These are phyloP conservation scores for Mycena rebaudengoi DNA, from an alignment of 768 basidiomycete genomes.

Conservation along the genomic window DNA sequence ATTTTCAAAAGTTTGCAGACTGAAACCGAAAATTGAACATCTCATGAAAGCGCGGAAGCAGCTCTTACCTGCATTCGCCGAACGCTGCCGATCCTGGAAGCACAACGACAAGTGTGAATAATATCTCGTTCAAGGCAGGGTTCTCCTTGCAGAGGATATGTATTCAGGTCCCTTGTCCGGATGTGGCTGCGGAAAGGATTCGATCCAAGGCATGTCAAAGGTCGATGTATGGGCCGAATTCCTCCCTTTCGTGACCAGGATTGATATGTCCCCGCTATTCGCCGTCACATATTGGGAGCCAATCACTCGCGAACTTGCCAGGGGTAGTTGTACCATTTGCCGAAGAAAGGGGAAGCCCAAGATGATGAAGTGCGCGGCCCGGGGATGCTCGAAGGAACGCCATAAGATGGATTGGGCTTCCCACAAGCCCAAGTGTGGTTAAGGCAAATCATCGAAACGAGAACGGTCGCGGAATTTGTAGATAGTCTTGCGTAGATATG, in stretches of 20 bases:
- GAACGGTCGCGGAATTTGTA: no score
- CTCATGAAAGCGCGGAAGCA: conserved; percentile 38
- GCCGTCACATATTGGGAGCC: conserved; percentile 58
- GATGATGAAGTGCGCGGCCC: conserved; percentile 34
- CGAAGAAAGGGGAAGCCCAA: conserved; percentile 35
- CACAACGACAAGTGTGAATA: conserved; percentile 38
- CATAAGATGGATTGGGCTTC: conserved; percentile 48
- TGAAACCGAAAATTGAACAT: no score
- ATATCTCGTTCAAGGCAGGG: conserved; percentile 20
- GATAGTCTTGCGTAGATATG: no score
- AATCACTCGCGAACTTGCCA: conserved; percentile 29
- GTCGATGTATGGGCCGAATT: conserved; percentile 31
- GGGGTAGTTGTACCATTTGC: conserved; percentile 38
- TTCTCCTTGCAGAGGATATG: conserved; percentile 34
- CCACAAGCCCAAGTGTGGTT: conserved; percentile 27
- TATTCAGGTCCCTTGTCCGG: conserved; percentile 36
- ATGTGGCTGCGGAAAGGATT: conserved; percentile 39
- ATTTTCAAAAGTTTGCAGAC: no score
- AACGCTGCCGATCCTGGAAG: conserved; percentile 37
- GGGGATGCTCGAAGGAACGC: conserved; percentile 42
- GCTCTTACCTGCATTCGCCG: conserved; percentile 39
- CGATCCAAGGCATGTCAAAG: conserved; percentile 27
- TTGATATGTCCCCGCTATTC: conserved; percentile 51
- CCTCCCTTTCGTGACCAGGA: conserved; percentile 36
- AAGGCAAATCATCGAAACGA: no score